Evolutionary conservation across 2,329 filamentous ascomycete genomes (phyloP), one percentile per base, ranked within the genome.

Genomic region (Cladosporium oxysporum): DNA sequence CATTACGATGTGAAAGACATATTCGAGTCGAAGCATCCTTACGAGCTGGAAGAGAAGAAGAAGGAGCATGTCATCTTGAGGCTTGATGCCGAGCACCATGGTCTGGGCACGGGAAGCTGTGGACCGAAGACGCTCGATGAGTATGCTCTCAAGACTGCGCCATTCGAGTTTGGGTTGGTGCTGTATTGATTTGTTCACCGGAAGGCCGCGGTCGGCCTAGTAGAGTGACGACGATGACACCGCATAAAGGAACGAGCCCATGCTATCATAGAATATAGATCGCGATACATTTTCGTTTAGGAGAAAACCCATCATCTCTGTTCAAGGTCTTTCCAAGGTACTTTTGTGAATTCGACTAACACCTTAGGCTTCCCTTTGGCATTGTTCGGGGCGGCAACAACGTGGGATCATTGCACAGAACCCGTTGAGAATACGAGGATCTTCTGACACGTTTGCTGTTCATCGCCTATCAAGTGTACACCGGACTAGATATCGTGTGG

Each of bases 71-170:
- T 85, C 44, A 75, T 88, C 33, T 78, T 90, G 2, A 79, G 86
- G 64, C 71, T 90, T 65, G 87, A 90, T 76, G 86, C 83, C 79
- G 80, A 78, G 68, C 87, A 90, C 75, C 87, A 89, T 72, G 88
- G 87, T 0, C 70, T 90, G 35, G 87, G 87, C 0, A 88, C 85
- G 11, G 87, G 83, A 7, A 87, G 84, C 59, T 90, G 87, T 75
- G 87, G 87, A 28, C 86, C 86, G 0, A 82, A 82, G 65, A 80
- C 79, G 12, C 64, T 80, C 58, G 76, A 78, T 14, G 64, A 80
- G 70, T 80, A 82, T 74, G 74, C 74, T 21, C 67, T 81, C 41
- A 66, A 77, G 57, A 76, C 74, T 6, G 70, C 71, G 67, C 67
- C 72, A 1, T 81, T 81, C 71, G 75, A 79, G 65, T 81, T 76